Evolutionary conservation across 768 basidiomycete species (phyloP).

Genomic region (Russula dissimulans): DNA sequence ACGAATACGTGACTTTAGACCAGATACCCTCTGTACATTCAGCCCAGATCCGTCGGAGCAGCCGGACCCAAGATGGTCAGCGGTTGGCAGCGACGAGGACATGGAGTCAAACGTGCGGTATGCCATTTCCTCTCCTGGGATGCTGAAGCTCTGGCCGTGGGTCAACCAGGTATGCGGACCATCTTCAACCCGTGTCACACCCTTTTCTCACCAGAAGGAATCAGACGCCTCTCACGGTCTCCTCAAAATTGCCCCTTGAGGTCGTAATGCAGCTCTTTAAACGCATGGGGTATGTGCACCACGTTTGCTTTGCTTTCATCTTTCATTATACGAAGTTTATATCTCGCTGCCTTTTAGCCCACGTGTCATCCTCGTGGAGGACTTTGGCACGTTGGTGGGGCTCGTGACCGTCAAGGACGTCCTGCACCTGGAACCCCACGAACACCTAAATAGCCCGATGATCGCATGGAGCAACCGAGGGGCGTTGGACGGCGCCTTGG

Average conservation of each 20-base stretch:
- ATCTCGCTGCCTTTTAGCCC: constrained; percentile 46
- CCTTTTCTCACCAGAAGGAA: not conserved
- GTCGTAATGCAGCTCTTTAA: constrained; percentile 98
- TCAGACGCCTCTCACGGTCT: constrained; percentile 90
- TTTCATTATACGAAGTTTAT: not conserved
- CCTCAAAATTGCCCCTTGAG: constrained; percentile 86
- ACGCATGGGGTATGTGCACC: constrained; percentile 78
- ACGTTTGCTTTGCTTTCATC: not conserved
- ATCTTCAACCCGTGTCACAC: not conserved
- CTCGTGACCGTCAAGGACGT: constrained; percentile 96
- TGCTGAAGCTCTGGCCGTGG: constrained; percentile 76
- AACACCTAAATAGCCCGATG: constrained; percentile 13
- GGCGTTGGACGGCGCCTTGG: constrained; percentile 13
- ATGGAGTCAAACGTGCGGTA: constrained; percentile 57
- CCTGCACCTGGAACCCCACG: constrained; percentile 53
- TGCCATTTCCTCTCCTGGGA: constrained; percentile 45
- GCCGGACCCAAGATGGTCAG: constrained; percentile 38
- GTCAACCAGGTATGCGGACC: constrained; percentile 75
- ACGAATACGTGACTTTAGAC: constrained; percentile 48
- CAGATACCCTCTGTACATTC: constrained; percentile 69
- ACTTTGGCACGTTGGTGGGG: constrained; percentile 72
- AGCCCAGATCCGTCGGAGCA: constrained; percentile 41
- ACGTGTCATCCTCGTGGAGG: constrained; percentile 90
- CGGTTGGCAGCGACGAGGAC: constrained; percentile 59
- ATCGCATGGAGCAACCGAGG: constrained; percentile 16